Conservation (phyloP, 345 rosid species). For the Bruguiera sexangula region DNA sequence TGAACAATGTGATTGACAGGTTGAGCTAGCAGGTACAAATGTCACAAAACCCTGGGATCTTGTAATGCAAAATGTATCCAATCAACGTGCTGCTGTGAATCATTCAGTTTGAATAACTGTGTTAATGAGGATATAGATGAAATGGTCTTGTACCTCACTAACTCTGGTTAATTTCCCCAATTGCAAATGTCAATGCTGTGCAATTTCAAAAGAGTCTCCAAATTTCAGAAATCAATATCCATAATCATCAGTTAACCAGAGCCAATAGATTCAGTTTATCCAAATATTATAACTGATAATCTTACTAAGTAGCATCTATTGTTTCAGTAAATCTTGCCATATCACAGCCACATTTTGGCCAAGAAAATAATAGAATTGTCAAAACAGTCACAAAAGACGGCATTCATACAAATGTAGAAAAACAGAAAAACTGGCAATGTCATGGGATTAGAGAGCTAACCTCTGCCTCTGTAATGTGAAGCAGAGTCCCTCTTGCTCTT, state of each 20-base stretch:
- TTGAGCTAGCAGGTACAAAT: constrained; percentile 5
- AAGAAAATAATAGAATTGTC: background rate
- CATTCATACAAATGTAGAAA: background rate
- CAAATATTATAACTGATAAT: background rate
- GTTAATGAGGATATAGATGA: too few species aligned
- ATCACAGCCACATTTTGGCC: background rate
- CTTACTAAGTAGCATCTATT: background rate
- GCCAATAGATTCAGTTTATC: background rate
- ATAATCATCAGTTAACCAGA: constrained; percentile 2
- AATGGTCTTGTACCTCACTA: background rate
- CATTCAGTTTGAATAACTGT: too few species aligned
- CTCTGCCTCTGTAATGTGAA: background rate
- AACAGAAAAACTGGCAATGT: background rate
- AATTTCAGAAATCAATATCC: background rate
- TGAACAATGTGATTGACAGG: background rate
- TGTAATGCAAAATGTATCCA: too few species aligned
- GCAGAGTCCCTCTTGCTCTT: background rate
- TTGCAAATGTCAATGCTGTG: background rate
- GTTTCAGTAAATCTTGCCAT: background rate
- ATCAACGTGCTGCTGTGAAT: too few species aligned
- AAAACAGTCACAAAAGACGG: background rate
- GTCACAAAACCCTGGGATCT: background rate
- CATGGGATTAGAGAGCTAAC: constrained; percentile 7
- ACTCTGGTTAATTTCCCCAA: background rate
- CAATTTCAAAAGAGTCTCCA: background rate